Base-by-base conservation (phyloP, 2,329 filamentous ascomycete species). In the Talaromyces sp. region DNA sequence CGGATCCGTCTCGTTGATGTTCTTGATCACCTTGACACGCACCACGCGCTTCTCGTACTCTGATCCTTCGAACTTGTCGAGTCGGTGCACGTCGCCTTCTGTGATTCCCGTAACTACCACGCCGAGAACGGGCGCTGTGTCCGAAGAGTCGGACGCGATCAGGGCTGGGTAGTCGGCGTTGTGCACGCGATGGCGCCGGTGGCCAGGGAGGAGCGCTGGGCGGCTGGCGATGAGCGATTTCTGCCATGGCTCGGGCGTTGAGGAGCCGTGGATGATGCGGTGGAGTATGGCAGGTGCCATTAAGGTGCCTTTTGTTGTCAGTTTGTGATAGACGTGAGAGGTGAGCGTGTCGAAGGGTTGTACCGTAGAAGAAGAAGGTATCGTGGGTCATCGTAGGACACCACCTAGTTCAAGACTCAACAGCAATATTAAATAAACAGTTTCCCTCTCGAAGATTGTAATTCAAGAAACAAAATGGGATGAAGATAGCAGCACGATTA, bases 231-330 rank as follows among this genome's bases (percentile, higher is more conserved):
- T 78, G 54, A 84, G 75, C 13, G 74, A 73, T 62, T 76, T 78
- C 71, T 82, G 81, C 65, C 78, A 81, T 73, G 73, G 81, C 70
- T 73, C 83, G 39, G 70, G 84, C 70, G 64, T 82, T 17, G 78
- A 73, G 9, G 77, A 76, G 66, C 87, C 85, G 76, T 93, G 91
- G 75, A 91, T 91, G 51, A 96, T 92, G 36, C 89, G 89, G 77
- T 90, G 89, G 68, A 98, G 91, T 69, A 98, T 88, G 70, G 89
- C 85, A 0, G 89, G 86, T n/a, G 88, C 90, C 92, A 97, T 97
- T 71, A 88, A 76, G 28, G 85, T 87, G 66, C 82, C 78, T 81
- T 11, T 27, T 2, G 13, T 57, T 33, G 44, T 58, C 44, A 59
- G 53, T 30, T 33, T 55, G 13, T 22, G 47, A 54, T n/a, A 33